Evolutionary conservation across 768 basidiomycete species (phyloP).

Genomic region (Pisolithus microcarpus): DNA sequence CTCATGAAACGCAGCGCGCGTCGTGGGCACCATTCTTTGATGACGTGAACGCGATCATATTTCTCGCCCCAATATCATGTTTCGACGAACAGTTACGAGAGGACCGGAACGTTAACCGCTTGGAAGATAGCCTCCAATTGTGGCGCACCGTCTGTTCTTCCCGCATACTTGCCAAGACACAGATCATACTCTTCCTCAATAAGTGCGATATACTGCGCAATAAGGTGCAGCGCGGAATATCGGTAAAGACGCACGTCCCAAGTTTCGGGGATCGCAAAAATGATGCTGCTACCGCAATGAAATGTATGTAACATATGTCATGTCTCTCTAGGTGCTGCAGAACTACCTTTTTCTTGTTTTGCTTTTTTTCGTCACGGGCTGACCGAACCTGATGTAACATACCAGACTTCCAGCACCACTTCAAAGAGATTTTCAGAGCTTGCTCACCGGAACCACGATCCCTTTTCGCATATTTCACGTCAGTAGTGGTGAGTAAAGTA

Average conservation of each 20-base stretch:
- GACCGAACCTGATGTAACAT: background rate
- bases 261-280: slow-evolving; percentile 71
- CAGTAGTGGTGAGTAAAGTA: slow-evolving; percentile 56
- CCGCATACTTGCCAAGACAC: slow-evolving; percentile 53
- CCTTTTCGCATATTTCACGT: slow-evolving; percentile 57
- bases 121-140: slow-evolving; percentile 70
- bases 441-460: slow-evolving; percentile 52
- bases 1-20: slow-evolving; percentile 39
- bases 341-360: too few relatives aligned
- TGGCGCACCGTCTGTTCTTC: slow-evolving; percentile 70
- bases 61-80: slow-evolving; percentile 65
- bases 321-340: too few relatives aligned
- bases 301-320: slow-evolving; percentile 41
- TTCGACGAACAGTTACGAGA: slow-evolving; percentile 78
- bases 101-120: slow-evolving; percentile 58
- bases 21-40: slow-evolving; percentile 82
- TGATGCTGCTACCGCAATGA: slow-evolving; percentile 58
- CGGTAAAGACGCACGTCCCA: slow-evolving; percentile 61
- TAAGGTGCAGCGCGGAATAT: slow-evolving; percentile 61
- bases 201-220: slow-evolving; percentile 68
- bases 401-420: slow-evolving; percentile 72
- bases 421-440: slow-evolving; percentile 62
- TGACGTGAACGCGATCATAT: slow-evolving; percentile 78
- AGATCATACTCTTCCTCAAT: slow-evolving; percentile 50
- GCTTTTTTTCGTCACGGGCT: too few relatives aligned